Percentiles rank a stretch among this genome's conserved stretches.
These are phyloP conservation scores for Coffea eugenioides DNA, from an alignment of 257 asterid species.

Conservation along the genomic window DNA sequence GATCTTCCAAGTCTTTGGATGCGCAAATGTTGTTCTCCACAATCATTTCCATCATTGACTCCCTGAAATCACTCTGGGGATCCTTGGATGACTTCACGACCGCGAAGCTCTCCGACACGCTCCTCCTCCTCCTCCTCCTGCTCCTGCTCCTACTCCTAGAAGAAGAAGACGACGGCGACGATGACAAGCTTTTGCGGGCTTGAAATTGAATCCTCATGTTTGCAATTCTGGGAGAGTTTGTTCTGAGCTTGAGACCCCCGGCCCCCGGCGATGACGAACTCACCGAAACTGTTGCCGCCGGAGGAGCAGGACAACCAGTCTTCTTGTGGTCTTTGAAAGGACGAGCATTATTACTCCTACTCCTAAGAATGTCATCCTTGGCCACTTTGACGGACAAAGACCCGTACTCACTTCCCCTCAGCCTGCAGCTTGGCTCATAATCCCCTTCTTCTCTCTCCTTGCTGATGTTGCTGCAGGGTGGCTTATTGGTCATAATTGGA, in stretches of 20 bases:
- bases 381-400: conserved; percentile 36
- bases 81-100: conserved; percentile 60
- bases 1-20: conserved; percentile 60
- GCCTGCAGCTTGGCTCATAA: background rate
- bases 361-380: conserved; percentile 26
- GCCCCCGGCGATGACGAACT: conserved; percentile 25
- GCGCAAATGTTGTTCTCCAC: conserved; percentile 50
- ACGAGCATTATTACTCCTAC: background rate
- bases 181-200: conserved; percentile 35
- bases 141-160: conserved; percentile 23
- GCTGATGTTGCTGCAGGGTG: background rate
- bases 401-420: conserved; percentile 11
- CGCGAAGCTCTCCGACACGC: conserved; percentile 50
- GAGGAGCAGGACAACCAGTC: conserved; percentile 6
- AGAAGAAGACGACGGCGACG: conserved; percentile 11
- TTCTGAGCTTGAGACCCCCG: conserved; percentile 48
- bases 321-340: conserved; percentile 9
- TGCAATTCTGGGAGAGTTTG: conserved; percentile 45
- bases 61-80: conserved; percentile 57
- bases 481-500: conserved; percentile 45
- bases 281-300: conserved; percentile 18
- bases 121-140: conserved; percentile 30
- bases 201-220: conserved; percentile 29
- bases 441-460: background rate
- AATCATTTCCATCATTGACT: conserved; percentile 82